Conservation (phyloP, 495 filamentous ascomycete species). For the Lophium mytilinum region DNA sequence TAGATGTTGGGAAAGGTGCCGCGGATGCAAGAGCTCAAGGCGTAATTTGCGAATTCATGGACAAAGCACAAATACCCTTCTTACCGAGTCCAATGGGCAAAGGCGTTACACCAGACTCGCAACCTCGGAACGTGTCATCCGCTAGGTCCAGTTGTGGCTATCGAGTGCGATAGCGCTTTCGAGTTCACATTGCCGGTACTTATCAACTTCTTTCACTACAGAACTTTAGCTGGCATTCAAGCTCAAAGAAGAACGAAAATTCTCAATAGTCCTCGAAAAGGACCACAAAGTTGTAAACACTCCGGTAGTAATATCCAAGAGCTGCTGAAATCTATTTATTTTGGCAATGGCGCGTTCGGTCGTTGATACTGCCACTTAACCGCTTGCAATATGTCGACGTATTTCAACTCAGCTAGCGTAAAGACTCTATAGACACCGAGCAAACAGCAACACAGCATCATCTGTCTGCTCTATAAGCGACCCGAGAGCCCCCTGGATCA, state of each 20-base stretch:
- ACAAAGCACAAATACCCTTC: conserved; percentile 47
- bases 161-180: conserved; percentile 58
- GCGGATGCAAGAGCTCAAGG: conserved; percentile 50
- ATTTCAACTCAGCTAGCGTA: too few relatives aligned
- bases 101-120: conserved; percentile 51
- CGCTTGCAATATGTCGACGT: too few relatives aligned
- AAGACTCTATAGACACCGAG: too few relatives aligned
- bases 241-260: conserved; percentile 1
- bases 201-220: conserved; percentile 22
- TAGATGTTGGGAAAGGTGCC: conserved; percentile 56
- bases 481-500: too few relatives aligned
- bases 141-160: conserved; percentile 51
- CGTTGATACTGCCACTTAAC: too few relatives aligned
- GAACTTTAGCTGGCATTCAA: conserved; percentile 14
- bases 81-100: conserved; percentile 60
- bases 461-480: too few relatives aligned
- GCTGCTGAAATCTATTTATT: too few relatives aligned
- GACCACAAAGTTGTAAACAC: too few relatives aligned
- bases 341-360: too few relatives aligned
- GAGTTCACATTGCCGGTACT: conserved; percentile 45
- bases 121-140: conserved; percentile 47
- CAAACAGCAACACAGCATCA: too few relatives aligned
- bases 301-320: too few relatives aligned
- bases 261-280: too few relatives aligned
- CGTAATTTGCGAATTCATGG: conserved; percentile 42